Conservation (phyloP, 352 stramenopile species). For the Pythium folliculosum region DNA sequence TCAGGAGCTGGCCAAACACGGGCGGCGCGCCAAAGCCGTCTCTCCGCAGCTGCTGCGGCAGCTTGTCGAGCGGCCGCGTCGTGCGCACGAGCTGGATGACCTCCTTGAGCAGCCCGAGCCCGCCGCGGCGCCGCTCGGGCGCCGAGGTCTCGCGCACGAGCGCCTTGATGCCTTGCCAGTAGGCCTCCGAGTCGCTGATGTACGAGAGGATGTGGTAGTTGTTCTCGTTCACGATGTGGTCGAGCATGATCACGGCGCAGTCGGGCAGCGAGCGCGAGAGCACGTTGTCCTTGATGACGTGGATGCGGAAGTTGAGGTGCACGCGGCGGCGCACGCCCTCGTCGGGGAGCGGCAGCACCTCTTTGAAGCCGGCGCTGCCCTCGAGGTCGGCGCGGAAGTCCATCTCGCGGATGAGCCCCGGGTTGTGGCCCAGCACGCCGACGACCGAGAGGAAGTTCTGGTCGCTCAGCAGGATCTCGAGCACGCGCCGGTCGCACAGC, state of each 20-base stretch:
- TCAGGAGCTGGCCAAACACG: constrained; percentile 62
- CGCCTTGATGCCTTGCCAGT: constrained; percentile 63
- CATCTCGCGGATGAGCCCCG: constrained; percentile 69
- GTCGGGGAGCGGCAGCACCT: constrained; percentile 79
- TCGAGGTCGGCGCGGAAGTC: constrained; percentile 73
- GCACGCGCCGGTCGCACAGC: constrained; percentile 63
- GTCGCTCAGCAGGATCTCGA: constrained; percentile 74
- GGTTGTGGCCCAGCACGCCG: constrained; percentile 81
- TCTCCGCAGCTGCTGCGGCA: constrained; percentile 52
- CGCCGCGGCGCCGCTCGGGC: constrained; percentile 43
- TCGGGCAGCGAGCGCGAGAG: constrained; percentile 76
- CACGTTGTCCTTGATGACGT: constrained; percentile 88
- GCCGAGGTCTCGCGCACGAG: constrained; percentile 34
- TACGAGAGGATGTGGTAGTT: constrained; percentile 85
- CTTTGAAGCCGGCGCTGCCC: constrained; percentile 59
- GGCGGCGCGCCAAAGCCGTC: constrained; percentile 54
- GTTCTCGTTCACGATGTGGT: constrained; percentile 86
- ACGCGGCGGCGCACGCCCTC: constrained; percentile 58
- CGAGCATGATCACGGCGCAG: constrained; percentile 72
- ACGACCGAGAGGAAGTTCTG: constrained; percentile 82
- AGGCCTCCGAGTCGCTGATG: constrained; percentile 71
- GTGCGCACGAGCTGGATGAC: constrained; percentile 66
- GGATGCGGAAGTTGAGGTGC: constrained; percentile 87
- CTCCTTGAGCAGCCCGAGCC: constrained; percentile 69
- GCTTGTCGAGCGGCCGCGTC: constrained; percentile 66